phyloP scores from a whole-genome alignment of 2,329 filamentous ascomycete species.

The Colletotrichum sp. region DNA sequence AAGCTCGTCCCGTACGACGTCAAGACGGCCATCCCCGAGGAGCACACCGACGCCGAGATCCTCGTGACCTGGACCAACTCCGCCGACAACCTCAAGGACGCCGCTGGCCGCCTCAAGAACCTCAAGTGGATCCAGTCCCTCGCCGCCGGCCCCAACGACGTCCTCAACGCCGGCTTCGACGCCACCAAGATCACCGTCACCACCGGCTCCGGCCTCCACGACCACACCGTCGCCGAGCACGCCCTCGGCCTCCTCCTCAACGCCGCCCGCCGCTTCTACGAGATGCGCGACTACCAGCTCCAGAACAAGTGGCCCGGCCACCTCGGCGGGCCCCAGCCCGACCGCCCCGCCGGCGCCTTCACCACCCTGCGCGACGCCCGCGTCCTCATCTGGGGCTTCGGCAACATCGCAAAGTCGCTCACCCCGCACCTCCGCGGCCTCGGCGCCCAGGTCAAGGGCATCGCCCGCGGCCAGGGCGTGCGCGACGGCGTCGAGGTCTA shows the following conservation, averaged over 20 bases:
- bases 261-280: conserved; percentile 62
- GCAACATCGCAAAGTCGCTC: conserved; percentile 69
- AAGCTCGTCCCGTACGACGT: conserved; percentile 66
- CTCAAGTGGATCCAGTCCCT: conserved; percentile 71
- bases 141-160: conserved; percentile 70
- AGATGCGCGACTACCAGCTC: conserved; percentile 67
- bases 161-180: conserved; percentile 66
- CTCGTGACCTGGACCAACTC: conserved; percentile 69
- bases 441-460: conserved; percentile 63
- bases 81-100: conserved; percentile 62
- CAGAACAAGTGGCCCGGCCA: conserved; percentile 64
- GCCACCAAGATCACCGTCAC: conserved; percentile 54
- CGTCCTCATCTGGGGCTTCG: conserved; percentile 69
- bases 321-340: conserved; percentile 65
- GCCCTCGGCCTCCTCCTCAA: conserved; percentile 62
- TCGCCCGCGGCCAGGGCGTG: conserved; percentile 62
- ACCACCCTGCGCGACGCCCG: conserved; percentile 64
- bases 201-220: conserved; percentile 68
- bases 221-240: conserved; percentile 70
- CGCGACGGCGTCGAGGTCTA: conserved; percentile 64
- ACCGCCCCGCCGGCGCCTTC: conserved; percentile 61
- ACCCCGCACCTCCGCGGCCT: conserved; percentile 58
- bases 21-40: conserved; percentile 58
- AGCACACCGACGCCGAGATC: conserved; percentile 63
- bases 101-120: conserved; percentile 57